Base-by-base conservation (phyloP, 176 grass and related monocot genomes). In the Avena insularis region DNA sequence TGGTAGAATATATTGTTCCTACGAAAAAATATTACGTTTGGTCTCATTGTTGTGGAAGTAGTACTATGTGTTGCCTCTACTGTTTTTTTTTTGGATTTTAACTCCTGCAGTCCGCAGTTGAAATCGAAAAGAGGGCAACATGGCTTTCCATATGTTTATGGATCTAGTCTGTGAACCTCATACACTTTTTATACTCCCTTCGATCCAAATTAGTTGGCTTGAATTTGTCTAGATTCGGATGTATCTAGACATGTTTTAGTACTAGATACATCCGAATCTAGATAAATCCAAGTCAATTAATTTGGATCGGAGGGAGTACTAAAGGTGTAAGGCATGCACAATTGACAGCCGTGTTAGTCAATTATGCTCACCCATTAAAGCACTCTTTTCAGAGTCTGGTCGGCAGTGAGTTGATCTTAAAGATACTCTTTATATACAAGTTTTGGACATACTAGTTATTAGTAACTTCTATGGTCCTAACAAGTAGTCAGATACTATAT, bases 391-490 rank as follows among this genome's bases (percentile, higher is more conserved):
- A 15, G 35, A 21, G 50, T 67, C 4, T 53, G 21, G 31, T 13
- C 23, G 20, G 67, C 85, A 53, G 45, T 38, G 66, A 27, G 43
- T 46, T 73, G 45, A 51, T 79, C 49, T 48, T 25, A n/a, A 84
- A 51, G 25, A 67, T 14, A 84, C 25, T 57, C 79, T 49, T 78
- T 77, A 51, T 64, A 38, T 62, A 46, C 20, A 61, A 46, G n/a
- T 66, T 65, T 25, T 19, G 4, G 12, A 65, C 60, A 60, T 19
- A 45, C 15, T 78, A 67, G 12, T 36, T 63, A 23, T 71, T 21
- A 2, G 27, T 3, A 63, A 36, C 48, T 64, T 50, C 48, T 84
- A 12, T 50, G 71, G 43, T 81, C 80, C 50, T 77, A 16, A 14
- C 40, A 43, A 43, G 6, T 7, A 7, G 40, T 43, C n/a, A 76